Evolutionary conservation across 192 early-diverging fungal species (phyloP).

Genomic region (Blastocladiella britannica): DNA sequence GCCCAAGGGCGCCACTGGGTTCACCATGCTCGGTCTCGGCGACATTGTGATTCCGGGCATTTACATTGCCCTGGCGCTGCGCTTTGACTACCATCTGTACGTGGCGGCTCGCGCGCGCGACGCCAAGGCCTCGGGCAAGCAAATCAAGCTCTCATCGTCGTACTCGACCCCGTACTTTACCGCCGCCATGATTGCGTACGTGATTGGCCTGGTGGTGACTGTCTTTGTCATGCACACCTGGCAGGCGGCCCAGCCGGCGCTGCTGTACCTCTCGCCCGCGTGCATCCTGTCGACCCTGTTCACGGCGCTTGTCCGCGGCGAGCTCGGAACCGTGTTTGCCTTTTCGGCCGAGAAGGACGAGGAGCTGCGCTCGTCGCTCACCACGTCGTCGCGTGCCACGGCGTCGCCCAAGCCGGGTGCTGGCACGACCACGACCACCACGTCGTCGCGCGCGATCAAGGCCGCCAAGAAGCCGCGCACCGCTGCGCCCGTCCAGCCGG

Average conservation of each 20-base stretch:
- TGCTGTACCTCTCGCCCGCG: constrained; percentile 89
- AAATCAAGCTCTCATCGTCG: no score
- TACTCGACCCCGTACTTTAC: constrained; percentile 82
- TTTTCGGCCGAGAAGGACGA: constrained; percentile 37
- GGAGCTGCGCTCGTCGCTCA: constrained; percentile 1
- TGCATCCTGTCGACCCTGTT: constrained; percentile 69
- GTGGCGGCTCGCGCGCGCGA: constrained; percentile 29
- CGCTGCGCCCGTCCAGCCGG: no score
- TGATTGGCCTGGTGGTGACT: constrained; percentile 65
- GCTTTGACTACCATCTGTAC: constrained; percentile 65
- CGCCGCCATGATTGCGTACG: constrained; percentile 56
- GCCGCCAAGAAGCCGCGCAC: no score
- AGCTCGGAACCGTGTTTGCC: constrained; percentile 39
- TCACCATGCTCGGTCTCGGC: constrained; percentile 88
- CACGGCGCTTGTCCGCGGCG: constrained; percentile 39
- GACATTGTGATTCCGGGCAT: constrained; percentile 95
- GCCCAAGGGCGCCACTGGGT: constrained; percentile 47
- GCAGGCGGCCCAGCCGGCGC: constrained; percentile 86
- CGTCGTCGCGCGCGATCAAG: no score
- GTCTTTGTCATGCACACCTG: constrained; percentile 88
- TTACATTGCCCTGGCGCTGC: constrained; percentile 73
- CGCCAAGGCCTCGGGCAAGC: constrained; percentile 23
- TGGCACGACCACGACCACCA: no score
- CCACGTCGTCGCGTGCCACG: no score
- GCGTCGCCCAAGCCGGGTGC: no score